These are phyloP conservation scores for Crucihimalaya himalaica DNA, from an alignment of 345 rosid genomes.

Conservation along the genomic window DNA sequence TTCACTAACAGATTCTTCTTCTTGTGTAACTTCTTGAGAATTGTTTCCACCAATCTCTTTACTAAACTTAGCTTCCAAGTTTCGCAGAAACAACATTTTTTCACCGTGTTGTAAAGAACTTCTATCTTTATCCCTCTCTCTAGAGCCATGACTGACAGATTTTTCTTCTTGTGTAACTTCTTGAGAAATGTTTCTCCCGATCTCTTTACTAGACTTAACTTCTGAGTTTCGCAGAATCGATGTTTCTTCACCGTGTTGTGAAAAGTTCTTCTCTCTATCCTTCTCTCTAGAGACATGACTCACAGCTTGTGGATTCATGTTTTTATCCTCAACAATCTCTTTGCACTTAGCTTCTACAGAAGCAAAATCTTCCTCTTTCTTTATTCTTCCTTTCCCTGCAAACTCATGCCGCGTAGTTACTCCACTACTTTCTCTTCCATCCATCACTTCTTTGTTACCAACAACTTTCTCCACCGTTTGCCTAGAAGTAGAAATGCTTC, in stretches of 20 bases:
- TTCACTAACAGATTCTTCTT: not conserved
- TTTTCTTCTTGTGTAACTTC: slow-evolving; percentile 3
- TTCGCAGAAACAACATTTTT: not conserved
- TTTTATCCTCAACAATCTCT: slow-evolving; percentile 1
- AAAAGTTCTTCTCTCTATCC: not conserved
- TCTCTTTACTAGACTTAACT: slow-evolving; percentile 6
- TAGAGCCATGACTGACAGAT: not conserved
- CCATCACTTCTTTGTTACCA: not conserved
- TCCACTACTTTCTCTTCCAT: slow-evolving; percentile 2
- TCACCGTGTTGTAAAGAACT: not conserved
- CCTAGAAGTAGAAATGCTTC: slow-evolving; percentile 24
- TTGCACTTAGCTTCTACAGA: slow-evolving; percentile 15
- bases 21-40: not conserved
- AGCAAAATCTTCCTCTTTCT: slow-evolving; percentile 8
- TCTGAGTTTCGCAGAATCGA: not conserved
- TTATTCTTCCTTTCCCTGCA: slow-evolving; percentile 10
- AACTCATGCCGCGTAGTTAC: not conserved
- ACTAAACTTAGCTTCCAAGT: not conserved
- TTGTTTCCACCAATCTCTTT: not conserved
- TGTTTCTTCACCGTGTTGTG: not conserved
- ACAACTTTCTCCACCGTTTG: slow-evolving; percentile 18
- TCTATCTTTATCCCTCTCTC: slow-evolving; percentile 6
- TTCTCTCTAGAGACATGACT: slow-evolving; percentile 5
- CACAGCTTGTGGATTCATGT: not conserved
- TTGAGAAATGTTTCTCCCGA: not conserved